These are phyloP conservation scores for Cichorium intybus DNA, from an alignment of 140 eudicot genomes.

Conservation along the genomic window DNA sequence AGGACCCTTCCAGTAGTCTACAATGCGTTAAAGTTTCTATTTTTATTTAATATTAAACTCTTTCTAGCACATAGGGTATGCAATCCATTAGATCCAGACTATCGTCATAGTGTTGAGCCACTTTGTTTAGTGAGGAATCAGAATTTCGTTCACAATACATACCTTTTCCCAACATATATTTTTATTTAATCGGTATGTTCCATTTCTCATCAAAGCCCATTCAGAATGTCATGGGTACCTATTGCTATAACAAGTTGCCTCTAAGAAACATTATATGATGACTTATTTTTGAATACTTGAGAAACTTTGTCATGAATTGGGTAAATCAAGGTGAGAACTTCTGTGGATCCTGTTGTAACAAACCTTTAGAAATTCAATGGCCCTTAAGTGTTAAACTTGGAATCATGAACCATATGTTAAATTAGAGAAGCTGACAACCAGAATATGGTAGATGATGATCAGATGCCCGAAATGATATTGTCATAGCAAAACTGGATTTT, in stretches of 20 bases:
- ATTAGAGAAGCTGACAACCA: not conserved
- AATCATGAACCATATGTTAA: not conserved
- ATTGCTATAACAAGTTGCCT: not conserved
- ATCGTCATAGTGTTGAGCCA: not conserved
- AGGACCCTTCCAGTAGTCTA: not conserved
- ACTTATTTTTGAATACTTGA: not conserved
- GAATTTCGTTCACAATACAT: not conserved
- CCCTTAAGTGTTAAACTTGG: not conserved
- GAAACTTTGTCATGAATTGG: not conserved
- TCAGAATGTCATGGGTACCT: not conserved
- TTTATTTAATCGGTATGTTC: not conserved
- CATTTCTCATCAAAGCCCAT: not conserved
- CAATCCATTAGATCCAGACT: not conserved
- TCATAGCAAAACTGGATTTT: constrained; percentile 12
- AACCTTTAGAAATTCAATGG: not conserved
- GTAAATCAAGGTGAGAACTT: not conserved
- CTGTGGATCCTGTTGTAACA: not conserved
- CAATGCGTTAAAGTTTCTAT: not conserved
- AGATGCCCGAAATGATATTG: constrained; percentile 14
- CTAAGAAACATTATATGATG: not conserved
- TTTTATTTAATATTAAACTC: not conserved
- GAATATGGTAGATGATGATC: not conserved
- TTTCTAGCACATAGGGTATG: not conserved
- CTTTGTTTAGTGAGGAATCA: not conserved
- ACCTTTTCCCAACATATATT: not conserved